phyloP scores from a whole-genome alignment of 2,329 filamentous ascomycete genomes.

The Colletotrichum simmondsii region DNA sequence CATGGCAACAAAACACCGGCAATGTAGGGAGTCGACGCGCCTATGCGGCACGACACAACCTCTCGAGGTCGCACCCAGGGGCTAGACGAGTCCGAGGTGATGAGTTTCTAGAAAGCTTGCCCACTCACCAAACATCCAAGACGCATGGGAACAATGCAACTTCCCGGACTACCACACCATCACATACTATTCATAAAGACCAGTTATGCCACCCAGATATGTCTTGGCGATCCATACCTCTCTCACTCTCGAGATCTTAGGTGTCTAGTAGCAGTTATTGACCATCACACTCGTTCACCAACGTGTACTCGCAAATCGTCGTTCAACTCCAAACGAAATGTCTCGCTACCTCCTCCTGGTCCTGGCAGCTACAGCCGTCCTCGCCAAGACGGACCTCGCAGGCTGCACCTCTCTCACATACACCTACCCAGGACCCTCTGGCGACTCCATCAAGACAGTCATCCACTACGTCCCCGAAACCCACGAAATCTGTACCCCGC shows the following conservation, averaged over 20 bases:
- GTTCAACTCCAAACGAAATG: background rate
- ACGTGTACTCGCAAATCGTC: background rate
- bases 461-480: conserved; percentile 71
- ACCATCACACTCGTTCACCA: background rate
- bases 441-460: conserved; percentile 53
- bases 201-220: too few species aligned
- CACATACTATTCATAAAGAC: background rate
- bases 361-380: conserved; percentile 42
- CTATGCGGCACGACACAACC: conserved; percentile 4
- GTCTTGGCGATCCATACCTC: background rate
- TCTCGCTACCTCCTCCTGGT: conserved; percentile 32
- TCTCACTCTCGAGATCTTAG: background rate
- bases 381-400: conserved; percentile 55
- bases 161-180: background rate
- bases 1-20: background rate
- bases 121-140: background rate
- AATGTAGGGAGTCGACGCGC: background rate
- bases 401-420: conserved; percentile 54
- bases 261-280: background rate
- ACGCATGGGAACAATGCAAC: background rate
- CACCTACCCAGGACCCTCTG: conserved; percentile 36
- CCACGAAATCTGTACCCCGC: conserved; percentile 71
- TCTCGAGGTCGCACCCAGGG: background rate
- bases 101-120: background rate
- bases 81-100: background rate